Conservation (phyloP, 768 basidiomycete species). For the Pleurotus salmoneostramineus region DNA sequence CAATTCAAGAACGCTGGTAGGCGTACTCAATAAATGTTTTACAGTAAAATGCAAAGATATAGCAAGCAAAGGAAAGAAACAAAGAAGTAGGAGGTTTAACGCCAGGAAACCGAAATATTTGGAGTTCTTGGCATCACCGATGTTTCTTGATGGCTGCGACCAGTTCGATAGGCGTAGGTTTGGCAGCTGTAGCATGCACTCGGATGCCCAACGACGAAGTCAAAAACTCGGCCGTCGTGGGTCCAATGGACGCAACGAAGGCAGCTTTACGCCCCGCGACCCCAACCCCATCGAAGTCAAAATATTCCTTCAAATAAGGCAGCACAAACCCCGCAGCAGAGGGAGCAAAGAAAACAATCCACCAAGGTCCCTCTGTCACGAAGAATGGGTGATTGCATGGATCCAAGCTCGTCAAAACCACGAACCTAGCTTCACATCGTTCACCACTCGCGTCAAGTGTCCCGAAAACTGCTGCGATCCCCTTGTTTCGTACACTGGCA, state of each 20-base stretch:
- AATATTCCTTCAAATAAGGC: constrained; percentile 44
- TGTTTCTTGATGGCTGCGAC: constrained; percentile 22
- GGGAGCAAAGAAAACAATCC: constrained; percentile 77
- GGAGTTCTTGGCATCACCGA: background rate
- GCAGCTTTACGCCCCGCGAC: constrained; percentile 10
- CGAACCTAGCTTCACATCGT: constrained; percentile 6
- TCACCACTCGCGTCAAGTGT: constrained; percentile 32
- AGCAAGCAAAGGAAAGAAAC: no score
- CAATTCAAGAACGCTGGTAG: no score
- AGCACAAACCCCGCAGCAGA: constrained; percentile 58
- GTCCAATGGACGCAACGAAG: constrained; percentile 62
- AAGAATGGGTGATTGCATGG: constrained; percentile 1
- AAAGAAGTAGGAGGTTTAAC: no score
- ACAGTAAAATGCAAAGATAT: no score
- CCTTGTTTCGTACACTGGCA: constrained; percentile 72
- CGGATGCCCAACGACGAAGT: constrained; percentile 35
- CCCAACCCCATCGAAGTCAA: constrained; percentile 26
- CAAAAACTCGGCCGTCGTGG: constrained; percentile 56
- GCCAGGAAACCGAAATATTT: background rate
- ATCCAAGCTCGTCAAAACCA: background rate
- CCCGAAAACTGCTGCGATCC: constrained; percentile 48
- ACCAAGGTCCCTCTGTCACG: constrained; percentile 36
- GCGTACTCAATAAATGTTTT: no score
- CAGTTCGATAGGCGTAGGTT: constrained; percentile 55
- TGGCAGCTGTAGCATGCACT: constrained; percentile 53